Evolutionary conservation across 306 rosid genomes (phyloP).

Genomic region (Alnus glutinosa): DNA sequence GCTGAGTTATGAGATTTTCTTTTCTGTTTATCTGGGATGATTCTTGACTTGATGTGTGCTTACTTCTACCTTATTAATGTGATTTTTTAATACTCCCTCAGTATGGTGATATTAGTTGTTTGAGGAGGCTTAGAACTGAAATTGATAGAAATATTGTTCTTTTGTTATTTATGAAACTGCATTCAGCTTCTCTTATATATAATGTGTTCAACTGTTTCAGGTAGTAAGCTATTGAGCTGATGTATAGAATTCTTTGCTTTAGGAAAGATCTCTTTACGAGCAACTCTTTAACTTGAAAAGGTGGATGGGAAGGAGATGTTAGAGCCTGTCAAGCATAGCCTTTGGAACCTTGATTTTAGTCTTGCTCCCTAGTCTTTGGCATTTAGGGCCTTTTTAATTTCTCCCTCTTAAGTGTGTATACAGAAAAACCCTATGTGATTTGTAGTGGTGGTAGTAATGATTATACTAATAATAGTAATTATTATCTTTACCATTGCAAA

Average conservation of each 20-base stretch:
- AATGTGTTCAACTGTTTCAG: neutral
- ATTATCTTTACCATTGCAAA: no score
- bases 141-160: neutral
- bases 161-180: neutral
- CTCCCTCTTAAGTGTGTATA: no score
- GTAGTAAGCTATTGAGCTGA: neutral
- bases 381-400: no score
- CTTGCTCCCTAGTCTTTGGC: no score
- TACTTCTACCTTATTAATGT: neutral
- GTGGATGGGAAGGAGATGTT: no score
- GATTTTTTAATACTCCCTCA: neutral
- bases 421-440: neutral
- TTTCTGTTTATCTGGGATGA: slow-evolving; percentile 15
- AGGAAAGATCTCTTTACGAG: neutral
- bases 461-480: neutral
- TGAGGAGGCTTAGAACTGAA: neutral
- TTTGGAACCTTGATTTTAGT: no score
- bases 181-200: neutral
- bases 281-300: neutral
- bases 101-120: neutral
- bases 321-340: no score
- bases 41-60: neutral
- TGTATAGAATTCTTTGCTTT: neutral
- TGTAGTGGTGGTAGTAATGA: neutral
- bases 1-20: slow-evolving; percentile 3